phyloP scores from a whole-genome alignment of 345 rosid species.

The Adansonia digitata region DNA sequence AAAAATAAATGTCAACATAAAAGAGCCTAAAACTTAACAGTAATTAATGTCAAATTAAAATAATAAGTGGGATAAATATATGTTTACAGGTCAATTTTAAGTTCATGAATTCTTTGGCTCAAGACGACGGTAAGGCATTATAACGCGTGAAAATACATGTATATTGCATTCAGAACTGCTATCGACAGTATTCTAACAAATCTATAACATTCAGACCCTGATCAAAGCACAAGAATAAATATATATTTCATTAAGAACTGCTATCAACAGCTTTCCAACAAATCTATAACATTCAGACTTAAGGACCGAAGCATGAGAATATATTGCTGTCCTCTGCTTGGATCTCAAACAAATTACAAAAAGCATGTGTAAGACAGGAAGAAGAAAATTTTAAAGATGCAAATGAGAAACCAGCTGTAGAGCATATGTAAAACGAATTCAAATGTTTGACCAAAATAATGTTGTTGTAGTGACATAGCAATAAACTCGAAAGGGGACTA shows the following conservation, averaged over 20 bases:
- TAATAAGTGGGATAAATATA: not conserved
- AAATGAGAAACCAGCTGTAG: not conserved
- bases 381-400: not conserved
- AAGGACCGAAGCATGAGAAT: not conserved
- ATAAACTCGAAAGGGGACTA: not conserved
- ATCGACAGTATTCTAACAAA: not conserved
- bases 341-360: not conserved
- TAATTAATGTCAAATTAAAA: not conserved
- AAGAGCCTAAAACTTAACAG: not conserved
- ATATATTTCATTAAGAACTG: not conserved
- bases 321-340: not conserved
- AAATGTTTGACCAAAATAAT: not conserved
- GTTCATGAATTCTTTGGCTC: not conserved
- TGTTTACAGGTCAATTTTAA: not conserved
- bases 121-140: not conserved
- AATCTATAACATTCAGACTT: not conserved
- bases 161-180: not conserved
- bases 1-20: not conserved
- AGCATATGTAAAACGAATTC: not conserved
- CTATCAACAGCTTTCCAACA: not conserved
- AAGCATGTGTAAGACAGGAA: not conserved
- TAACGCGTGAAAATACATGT: not conserved
- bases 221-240: not conserved
- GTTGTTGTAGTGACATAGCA: not conserved
- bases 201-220: not conserved